phyloP scores from a whole-genome alignment of 805 yeast genomes.

The Candida stauntonica region DNA sequence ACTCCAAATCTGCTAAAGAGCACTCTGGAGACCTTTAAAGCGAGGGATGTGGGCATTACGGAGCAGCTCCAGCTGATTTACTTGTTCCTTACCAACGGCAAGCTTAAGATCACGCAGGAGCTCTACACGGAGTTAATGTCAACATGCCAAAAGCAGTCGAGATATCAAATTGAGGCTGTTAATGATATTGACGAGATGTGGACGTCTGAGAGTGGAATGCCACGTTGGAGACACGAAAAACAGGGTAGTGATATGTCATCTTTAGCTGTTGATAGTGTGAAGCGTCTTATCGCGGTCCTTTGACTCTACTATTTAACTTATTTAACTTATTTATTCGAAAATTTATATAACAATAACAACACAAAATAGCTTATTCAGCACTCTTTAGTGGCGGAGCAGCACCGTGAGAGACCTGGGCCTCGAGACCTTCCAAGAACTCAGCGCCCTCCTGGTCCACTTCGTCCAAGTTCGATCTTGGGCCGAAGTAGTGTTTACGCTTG shows the following conservation, averaged over 20 bases:
- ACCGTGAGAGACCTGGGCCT: conserved; percentile 3
- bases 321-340: conserved; percentile 4
- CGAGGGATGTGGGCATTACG: neutral
- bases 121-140: conserved; percentile 4
- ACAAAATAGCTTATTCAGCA: neutral
- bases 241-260: conserved; percentile 1
- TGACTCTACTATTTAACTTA: conserved; percentile 1
- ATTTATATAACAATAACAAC: conserved; percentile 1
- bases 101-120: neutral
- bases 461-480: conserved; percentile 41
- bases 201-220: conserved; percentile 2
- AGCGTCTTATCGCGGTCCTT: conserved; percentile 3
- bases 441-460: conserved; percentile 21
- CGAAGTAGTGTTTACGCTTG: conserved; percentile 52
- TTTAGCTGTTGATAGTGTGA: conserved; percentile 3
- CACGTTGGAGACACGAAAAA: neutral
- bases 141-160: conserved; percentile 5
- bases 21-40: conserved; percentile 2
- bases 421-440: conserved; percentile 14
- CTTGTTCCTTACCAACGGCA: neutral
- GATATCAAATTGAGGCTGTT: conserved; percentile 1
- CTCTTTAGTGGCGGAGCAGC: conserved; percentile 8
- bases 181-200: conserved; percentile 13
- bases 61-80: conserved; percentile 3
- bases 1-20: conserved; percentile 1